phyloP scores from a whole-genome alignment of 495 filamentous ascomycete genomes.

The Aspergillus olivimuriae region DNA sequence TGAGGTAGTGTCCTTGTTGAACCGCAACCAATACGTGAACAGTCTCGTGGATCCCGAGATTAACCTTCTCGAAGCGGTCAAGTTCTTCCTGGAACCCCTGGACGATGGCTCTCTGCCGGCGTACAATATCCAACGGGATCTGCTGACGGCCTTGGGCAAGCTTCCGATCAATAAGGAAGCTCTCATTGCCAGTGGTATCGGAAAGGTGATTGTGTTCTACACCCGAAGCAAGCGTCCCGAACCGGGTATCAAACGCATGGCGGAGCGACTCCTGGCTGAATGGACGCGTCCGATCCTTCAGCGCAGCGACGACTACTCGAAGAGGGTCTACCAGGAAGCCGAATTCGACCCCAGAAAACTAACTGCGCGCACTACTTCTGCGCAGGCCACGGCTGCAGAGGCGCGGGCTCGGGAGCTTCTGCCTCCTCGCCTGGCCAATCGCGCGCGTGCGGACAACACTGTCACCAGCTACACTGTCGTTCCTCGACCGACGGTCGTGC shows the following conservation, averaged over 20 bases:
- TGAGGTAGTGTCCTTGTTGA: conserved; percentile 81
- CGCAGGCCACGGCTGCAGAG: conserved; percentile 49
- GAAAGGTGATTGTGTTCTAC: conserved; percentile 94
- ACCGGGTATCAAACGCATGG: conserved; percentile 81
- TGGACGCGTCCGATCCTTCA: conserved; percentile 97
- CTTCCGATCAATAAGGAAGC: conserved; percentile 87
- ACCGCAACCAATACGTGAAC: conserved; percentile 74
- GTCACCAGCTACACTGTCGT: conserved; percentile 77
- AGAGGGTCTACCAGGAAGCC: conserved; percentile 54
- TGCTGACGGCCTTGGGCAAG: conserved; percentile 72
- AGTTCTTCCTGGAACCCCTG: conserved; percentile 95
- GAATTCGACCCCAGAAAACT: conserved; percentile 54
- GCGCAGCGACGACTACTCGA: conserved; percentile 85
- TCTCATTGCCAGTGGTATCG: conserved; percentile 83
- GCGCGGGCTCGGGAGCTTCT: conserved; percentile 67
- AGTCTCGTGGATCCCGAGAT: conserved; percentile 87
- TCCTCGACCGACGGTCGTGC: conserved; percentile 53
- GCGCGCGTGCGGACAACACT: conserved; percentile 63
- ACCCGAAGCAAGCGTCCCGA: conserved; percentile 88
- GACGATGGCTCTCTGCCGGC: conserved; percentile 88
- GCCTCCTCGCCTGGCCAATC: conserved; percentile 59
- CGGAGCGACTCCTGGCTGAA: conserved; percentile 82
- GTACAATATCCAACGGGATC: conserved; percentile 93
- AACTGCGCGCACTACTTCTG: conserved; percentile 40
- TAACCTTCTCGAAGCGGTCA: conserved; percentile 89